A percentile compares a stretch with the other conserved stretches of the same genome.
These are phyloP conservation scores for Phlebiopsis gigantea DNA, from an alignment of 768 basidiomycete genomes.

Conservation along the genomic window DNA sequence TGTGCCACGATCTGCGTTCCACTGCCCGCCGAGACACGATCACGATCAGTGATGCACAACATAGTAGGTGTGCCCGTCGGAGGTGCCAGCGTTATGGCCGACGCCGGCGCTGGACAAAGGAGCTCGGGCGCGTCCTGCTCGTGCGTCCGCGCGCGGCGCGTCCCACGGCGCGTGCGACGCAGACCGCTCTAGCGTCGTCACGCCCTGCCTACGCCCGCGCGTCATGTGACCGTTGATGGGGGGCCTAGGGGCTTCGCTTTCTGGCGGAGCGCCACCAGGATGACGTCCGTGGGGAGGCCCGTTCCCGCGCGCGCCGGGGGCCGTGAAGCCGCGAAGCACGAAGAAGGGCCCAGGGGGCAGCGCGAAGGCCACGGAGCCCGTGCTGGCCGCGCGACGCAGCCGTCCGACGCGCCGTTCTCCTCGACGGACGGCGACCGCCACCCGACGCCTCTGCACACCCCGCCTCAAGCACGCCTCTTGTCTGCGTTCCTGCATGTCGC, in stretches of 20 bases:
- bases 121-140: neutral
- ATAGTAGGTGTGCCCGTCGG: neutral
- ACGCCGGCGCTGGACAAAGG: neutral
- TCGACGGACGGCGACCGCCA: too few species aligned
- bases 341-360: neutral
- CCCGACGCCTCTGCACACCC: too few species aligned
- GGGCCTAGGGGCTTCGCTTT: neutral
- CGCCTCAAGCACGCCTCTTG: too few species aligned
- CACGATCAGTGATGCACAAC: slow-evolving; percentile 5
- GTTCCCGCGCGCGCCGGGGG: neutral
- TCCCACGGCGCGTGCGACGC: too few species aligned
- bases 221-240: neutral
- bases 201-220: neutral
- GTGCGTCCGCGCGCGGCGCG: too few species aligned
- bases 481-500: too few species aligned
- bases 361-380: neutral
- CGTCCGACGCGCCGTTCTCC: too few species aligned
- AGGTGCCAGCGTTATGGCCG: neutral
- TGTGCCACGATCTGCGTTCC: neutral
- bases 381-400: neutral
- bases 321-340: neutral
- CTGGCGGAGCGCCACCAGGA: slow-evolving; percentile 5
- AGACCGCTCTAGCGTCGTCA: too few species aligned
- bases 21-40: neutral
- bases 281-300: neutral